Evolutionary conservation across 257 asterid species (phyloP), one percentile per base, ranked within the genome.

Genomic region (Solanum chiquidenum): DNA sequence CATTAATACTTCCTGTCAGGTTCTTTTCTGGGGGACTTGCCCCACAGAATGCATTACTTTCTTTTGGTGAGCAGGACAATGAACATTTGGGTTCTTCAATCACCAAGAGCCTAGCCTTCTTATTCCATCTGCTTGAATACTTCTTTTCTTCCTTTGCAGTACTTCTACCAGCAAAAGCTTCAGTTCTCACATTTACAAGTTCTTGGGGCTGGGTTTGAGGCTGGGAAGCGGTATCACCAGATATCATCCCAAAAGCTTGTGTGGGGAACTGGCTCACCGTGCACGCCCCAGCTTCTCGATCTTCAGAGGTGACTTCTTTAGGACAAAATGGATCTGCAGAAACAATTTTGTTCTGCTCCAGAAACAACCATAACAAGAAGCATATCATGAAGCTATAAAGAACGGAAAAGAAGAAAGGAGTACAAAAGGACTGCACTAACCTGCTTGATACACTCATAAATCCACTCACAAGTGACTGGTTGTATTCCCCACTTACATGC

Each of bases 401-500:
- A 83, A 55, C 33, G 89, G 49, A 60, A 72, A 69, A 33, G 85
- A 86, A 85, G 52, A 84, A 74, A 86, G 52, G 86, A 60, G 35
- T 44, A 86, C 72, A 86, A 86, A 82, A 88, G 76, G 76, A 80
- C 29, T 12, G 35, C 79, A 86, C 87, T 35, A 82, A 95, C 99
- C 99, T 94, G 95, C 88, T 87, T 91, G 89, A 93, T 94, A 37
- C 99, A 97, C 91, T 92, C 98, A 86, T 92, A 92, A 58, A 97
- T 91, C 99, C 99, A 97, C 88, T 97, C 98, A 84, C 94, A 93
- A 64, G 98, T 92, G 89, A 93, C 98, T 83, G 92, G 87, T 69
- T 90, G 94, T 83, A 94, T 92, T 83, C 98, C 98, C 95, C 94
- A 93, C 90, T 91, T 92, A 91, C 96, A 89, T 86, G 99, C 98